These are phyloP conservation scores for Fomitopsis serialis DNA, from an alignment of 768 basidiomycete genomes.

Conservation along the genomic window DNA sequence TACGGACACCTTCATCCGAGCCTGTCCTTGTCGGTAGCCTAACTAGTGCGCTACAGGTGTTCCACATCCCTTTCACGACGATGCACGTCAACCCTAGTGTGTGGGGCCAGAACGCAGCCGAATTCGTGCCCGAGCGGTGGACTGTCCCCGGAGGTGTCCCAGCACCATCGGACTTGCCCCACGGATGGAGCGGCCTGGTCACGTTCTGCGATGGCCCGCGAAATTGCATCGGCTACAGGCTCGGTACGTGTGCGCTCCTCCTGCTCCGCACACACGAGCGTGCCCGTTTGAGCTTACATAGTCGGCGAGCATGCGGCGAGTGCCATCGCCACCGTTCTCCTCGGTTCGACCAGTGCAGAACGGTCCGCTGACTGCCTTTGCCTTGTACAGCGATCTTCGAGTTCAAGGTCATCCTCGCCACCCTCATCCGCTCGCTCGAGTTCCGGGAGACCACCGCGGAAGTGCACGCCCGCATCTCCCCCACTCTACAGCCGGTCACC, in stretches of 20 bases:
- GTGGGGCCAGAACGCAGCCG: constrained; percentile 26
- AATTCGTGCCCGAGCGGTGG: constrained; percentile 27
- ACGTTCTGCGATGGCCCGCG: constrained; percentile 40
- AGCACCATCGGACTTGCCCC: constrained; percentile 23
- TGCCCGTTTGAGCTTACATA: background rate
- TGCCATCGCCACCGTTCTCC: background rate
- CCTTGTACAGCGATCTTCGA: constrained; percentile 28
- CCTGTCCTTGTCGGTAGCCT: background rate
- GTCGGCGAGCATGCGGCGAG: background rate
- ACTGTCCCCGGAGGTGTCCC: constrained; percentile 23
- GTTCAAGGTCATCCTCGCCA: constrained; percentile 35
- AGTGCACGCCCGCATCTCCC: constrained; percentile 27
- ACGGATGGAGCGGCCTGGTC: constrained; percentile 32
- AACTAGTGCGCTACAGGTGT: constrained; percentile 19
- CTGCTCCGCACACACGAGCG: background rate
- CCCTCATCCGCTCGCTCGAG: constrained; percentile 30
- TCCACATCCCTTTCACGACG: constrained; percentile 23
- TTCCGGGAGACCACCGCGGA: constrained; percentile 30
- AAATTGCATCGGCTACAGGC: constrained; percentile 36
- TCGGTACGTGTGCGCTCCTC: constrained; percentile 18
- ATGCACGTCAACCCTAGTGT: constrained; percentile 20
- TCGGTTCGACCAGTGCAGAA: background rate
- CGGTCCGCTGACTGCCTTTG: too few relatives aligned
- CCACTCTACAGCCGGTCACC: constrained; percentile 31
- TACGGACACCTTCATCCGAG: constrained; percentile 12